A percentile compares a stretch with the other conserved stretches of the same genome.
Evolutionary conservation across 2,329 filamentous ascomycete genomes (phyloP).

Genomic region (Fusarium compactum): DNA sequence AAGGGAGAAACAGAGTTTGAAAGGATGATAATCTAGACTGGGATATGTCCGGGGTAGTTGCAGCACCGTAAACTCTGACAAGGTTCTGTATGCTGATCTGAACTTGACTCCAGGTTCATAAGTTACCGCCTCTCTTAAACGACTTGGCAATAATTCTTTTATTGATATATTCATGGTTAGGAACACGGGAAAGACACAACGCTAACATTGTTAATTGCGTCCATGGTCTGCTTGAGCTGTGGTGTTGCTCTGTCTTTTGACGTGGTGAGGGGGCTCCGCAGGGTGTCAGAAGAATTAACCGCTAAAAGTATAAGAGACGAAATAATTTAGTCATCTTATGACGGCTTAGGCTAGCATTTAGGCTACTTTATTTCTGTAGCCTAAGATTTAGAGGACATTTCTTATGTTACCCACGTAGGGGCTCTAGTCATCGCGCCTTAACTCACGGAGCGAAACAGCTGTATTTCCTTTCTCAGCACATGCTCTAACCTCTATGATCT

Average conservation of each 20-base stretch:
- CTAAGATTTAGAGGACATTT: no score
- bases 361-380: no score
- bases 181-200: not conserved
- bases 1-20: slow-evolving; percentile 11
- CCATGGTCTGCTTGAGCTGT: not conserved
- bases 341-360: no score
- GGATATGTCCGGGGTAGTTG: slow-evolving; percentile 5
- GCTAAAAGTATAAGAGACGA: no score
- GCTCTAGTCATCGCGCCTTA: not conserved
- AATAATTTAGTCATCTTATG: no score
- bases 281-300: no score
- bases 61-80: slow-evolving; percentile 4
- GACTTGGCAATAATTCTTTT: slow-evolving; percentile 3
- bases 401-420: no score
- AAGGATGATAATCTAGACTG: not conserved
- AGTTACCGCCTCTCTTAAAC: not conserved
- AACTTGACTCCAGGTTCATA: not conserved
- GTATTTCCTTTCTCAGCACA: not conserved
- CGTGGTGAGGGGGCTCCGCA: not conserved
- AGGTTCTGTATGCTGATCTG: not conserved
- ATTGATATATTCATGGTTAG: not conserved
- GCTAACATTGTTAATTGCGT: not conserved
- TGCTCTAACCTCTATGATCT: not conserved
- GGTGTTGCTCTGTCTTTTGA: no score
- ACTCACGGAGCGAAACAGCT: not conserved